Evolutionary conservation across 805 yeast genomes (phyloP), one percentile per base, ranked within the genome.

Genomic region (Saccharomyces paradoxus): DNA sequence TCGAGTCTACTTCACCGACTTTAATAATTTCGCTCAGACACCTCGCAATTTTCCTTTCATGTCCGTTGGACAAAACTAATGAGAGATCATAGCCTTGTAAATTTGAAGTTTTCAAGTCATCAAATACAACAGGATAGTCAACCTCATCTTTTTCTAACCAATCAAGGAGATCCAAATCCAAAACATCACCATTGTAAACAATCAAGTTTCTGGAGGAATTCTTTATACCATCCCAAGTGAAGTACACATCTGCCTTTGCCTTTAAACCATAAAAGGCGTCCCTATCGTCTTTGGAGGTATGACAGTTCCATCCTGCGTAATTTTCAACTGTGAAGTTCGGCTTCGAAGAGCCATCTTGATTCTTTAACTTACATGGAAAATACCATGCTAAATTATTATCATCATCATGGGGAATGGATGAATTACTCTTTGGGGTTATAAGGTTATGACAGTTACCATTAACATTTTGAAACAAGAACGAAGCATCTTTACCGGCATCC

Each of bases 271-370:
- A 87, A 66, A 80, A 92, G 1, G 86, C 77, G 2, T 78, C 69
- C 65, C 98, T 81, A 0, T 96, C 91, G 1, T 65, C 59, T 7
- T 77, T 63, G 3, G 88, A 78, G 0, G 97, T 87, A 71, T 94
- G 97, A 68, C 98, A 92, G 1, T 92, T 95, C 81, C 88, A 90
- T 8, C 97, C 97, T 49, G 77, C 72, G 68, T 90, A 91, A 65
- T 83, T 82, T 22, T 77, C 77, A 29, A 61, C 55, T 1, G 90
- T 80, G 58, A 78, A 78, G 67, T 87, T 87, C 44, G 88, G 87
- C 29, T 71, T 54, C 1, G 87, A 70, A 1, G 94, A 77, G 4
- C 96, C 96, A 67, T 89, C 88, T 61, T 81, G 86, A 46, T 74
- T 71, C 52, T 81, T 74, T 31, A 87, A 57, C 61, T 84, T 83